Conservation (phyloP, 495 filamentous ascomycete genomes). For the Penicillium angulare region DNA sequence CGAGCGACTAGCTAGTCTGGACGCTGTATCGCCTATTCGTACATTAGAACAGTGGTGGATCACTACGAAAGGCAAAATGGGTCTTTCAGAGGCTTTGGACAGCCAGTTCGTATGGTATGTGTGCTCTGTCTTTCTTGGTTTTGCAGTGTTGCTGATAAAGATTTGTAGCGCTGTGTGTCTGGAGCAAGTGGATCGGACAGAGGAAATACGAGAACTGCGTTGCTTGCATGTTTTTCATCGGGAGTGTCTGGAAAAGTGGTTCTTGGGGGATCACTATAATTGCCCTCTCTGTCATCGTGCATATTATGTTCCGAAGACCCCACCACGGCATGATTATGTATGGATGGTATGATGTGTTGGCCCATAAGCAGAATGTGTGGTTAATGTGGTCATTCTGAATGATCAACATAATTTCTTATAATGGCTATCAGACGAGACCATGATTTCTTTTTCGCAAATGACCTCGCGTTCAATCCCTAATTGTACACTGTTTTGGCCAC, state of each 20-base stretch:
- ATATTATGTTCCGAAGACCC: conserved; percentile 37
- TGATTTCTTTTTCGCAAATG: too few relatives aligned
- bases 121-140: not conserved
- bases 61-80: conserved; percentile 33
- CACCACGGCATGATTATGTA: conserved; percentile 36
- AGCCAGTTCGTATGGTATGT: conserved; percentile 45
- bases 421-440: too few relatives aligned
- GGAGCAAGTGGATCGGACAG: conserved; percentile 37
- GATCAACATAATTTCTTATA: too few relatives aligned
- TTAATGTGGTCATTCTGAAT: not conserved
- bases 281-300: conserved; percentile 44
- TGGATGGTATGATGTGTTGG: conserved; percentile 39
- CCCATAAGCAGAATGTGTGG: not conserved
- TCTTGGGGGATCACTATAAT: conserved; percentile 41
- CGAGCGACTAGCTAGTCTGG: conserved; percentile 39
- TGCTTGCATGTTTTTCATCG: conserved; percentile 49
- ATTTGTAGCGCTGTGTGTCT: conserved; percentile 40
- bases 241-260: conserved; percentile 49
- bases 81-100: conserved; percentile 36
- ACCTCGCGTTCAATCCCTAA: too few relatives aligned
- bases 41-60: conserved; percentile 47
- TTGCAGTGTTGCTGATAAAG: not conserved
- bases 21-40: conserved; percentile 38
- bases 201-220: conserved; percentile 44
- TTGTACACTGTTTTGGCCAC: too few relatives aligned